A percentile compares a stretch with the other conserved stretches of the same genome.
Evolutionary conservation across 192 early-diverging fungal genomes (phyloP).

Genomic region (Phycomyces blakesleeanus): DNA sequence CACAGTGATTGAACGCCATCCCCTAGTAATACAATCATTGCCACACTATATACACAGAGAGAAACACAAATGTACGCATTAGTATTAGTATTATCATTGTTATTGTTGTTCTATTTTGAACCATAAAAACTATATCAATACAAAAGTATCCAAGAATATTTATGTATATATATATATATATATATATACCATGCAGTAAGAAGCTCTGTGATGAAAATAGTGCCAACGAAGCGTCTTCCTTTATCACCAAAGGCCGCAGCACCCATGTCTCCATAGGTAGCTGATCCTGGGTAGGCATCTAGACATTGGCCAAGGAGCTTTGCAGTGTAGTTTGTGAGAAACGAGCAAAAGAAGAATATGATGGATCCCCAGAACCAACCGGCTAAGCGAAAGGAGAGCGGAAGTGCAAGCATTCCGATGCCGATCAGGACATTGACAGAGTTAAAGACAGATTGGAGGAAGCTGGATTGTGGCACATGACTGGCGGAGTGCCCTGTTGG

Average conservation of each 20-base stretch:
- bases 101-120: too few relatives aligned
- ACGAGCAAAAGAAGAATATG: slow-evolving; percentile 39
- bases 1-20: slow-evolving; percentile 38
- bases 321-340: slow-evolving; percentile 50
- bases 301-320: slow-evolving; percentile 48
- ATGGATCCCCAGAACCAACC: slow-evolving; percentile 57
- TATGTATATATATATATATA: too few relatives aligned
- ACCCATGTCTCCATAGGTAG: slow-evolving; percentile 37
- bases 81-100: too few relatives aligned
- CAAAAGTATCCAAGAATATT: not conserved
- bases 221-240: slow-evolving; percentile 26
- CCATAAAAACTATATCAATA: too few relatives aligned
- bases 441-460: slow-evolving; percentile 49
- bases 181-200: slow-evolving; percentile 28
- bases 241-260: slow-evolving; percentile 37
- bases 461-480: slow-evolving; percentile 24
- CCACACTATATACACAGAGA: slow-evolving; percentile 24
- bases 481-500: not conserved
- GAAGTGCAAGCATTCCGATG: slow-evolving; percentile 60
- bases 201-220: slow-evolving; percentile 36
- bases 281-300: slow-evolving; percentile 19
- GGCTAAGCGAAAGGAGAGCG: slow-evolving; percentile 47
- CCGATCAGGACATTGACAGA: slow-evolving; percentile 60
- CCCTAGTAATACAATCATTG: slow-evolving; percentile 36
- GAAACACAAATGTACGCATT: not conserved